Evolutionary conservation across 805 yeast genomes (phyloP).

Genomic region (Monosporozyma unispora): DNA sequence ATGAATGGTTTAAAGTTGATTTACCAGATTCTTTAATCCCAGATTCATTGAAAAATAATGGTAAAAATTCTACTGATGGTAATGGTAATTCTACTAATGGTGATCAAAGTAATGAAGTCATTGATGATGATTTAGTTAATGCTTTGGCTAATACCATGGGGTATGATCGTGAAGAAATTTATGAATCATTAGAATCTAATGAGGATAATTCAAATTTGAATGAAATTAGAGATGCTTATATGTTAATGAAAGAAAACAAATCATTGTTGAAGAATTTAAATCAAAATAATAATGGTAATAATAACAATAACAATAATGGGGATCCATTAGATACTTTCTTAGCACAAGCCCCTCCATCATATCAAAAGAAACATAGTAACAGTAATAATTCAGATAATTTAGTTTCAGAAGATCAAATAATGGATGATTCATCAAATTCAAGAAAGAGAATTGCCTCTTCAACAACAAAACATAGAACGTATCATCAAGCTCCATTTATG

Average conservation of each 20-base stretch:
- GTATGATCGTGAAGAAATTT: slow-evolving; percentile 73
- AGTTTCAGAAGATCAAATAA: slow-evolving; percentile 2
- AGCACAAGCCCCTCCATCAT: slow-evolving; percentile 54
- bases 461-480: slow-evolving; percentile 25
- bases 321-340: slow-evolving; percentile 50
- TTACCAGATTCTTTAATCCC: slow-evolving; percentile 75
- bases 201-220: slow-evolving; percentile 44
- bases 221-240: slow-evolving; percentile 81
- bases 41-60: slow-evolving; percentile 15
- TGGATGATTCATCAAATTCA: slow-evolving; percentile 4
- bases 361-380: slow-evolving; percentile 16
- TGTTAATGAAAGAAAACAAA: slow-evolving; percentile 71
- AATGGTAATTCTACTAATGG: not conserved
- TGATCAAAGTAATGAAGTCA: slow-evolving; percentile 27
- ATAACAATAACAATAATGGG: too few relatives aligned
- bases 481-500: slow-evolving; percentile 27
- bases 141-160: slow-evolving; percentile 82
- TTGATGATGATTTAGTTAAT: slow-evolving; percentile 67
- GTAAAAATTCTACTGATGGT: not conserved
- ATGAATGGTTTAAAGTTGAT: slow-evolving; percentile 82
- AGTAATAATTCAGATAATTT: not conserved
- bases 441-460: slow-evolving; percentile 9
- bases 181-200: slow-evolving; percentile 50
- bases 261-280: slow-evolving; percentile 59
- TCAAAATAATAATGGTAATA: slow-evolving; percentile 17